These are phyloP conservation scores for Cucumis melo DNA, from an alignment of 306 rosid species.

Conservation along the genomic window DNA sequence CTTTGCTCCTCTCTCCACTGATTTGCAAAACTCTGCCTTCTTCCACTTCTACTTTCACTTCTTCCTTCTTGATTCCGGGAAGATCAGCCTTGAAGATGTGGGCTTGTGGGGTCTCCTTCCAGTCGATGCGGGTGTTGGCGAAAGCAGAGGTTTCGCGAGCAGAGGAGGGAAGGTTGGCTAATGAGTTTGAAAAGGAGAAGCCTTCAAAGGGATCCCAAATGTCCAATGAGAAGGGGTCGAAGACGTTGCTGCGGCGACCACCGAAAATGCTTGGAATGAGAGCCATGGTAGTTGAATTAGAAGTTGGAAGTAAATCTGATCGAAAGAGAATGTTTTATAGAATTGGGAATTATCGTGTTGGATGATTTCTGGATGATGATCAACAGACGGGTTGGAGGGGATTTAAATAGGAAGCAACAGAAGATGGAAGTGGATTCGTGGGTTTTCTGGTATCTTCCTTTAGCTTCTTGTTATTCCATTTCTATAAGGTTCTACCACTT, in stretches of 20 bases:
- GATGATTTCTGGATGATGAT: not conserved
- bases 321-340: not conserved
- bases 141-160: conserved; percentile 18
- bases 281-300: not conserved
- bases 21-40: conserved; percentile 19
- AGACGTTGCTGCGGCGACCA: conserved; percentile 14
- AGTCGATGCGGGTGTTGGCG: conserved; percentile 21
- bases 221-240: conserved; percentile 19
- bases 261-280: conserved; percentile 17
- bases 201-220: conserved; percentile 20
- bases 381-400: not conserved
- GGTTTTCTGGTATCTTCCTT: not conserved
- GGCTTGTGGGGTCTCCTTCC: conserved; percentile 27
- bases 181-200: not conserved
- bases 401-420: not conserved
- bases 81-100: conserved; percentile 29
- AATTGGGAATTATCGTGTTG: not conserved
- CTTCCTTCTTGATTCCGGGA: conserved; percentile 22
- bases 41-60: conserved; percentile 24
- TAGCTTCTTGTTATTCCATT: not conserved
- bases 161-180: conserved; percentile 4
- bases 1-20: conserved; percentile 18
- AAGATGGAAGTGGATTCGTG: not conserved
- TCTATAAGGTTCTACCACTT: not conserved
- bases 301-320: not conserved